phyloP scores from a whole-genome alignment of 495 filamentous ascomycete species.

The Stereocaulon alpinum region DNA sequence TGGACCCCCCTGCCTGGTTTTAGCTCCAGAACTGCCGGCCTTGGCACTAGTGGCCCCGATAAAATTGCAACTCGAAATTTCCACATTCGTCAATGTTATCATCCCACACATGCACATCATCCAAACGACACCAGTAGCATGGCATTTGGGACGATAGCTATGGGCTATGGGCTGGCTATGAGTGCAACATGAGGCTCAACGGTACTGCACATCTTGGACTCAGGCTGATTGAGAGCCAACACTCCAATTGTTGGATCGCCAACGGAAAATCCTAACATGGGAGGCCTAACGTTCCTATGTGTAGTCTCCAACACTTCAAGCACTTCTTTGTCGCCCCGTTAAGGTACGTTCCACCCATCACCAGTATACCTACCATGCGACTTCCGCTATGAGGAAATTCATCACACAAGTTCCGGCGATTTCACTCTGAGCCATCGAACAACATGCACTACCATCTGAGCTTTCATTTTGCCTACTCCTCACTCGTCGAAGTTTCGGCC shows the following conservation, averaged over 20 bases:
- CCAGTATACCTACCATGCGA: background rate
- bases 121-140: background rate
- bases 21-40: background rate
- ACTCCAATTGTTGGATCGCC: no score
- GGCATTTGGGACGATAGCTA: no score
- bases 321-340: background rate
- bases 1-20: background rate
- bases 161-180: background rate
- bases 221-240: no score
- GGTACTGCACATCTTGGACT: no score
- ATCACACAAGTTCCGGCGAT: slow-evolving; percentile 58
- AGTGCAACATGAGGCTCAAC: no score
- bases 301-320: background rate
- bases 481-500: background rate
- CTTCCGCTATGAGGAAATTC: slow-evolving; percentile 49
- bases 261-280: no score
- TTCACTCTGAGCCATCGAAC: slow-evolving; percentile 76
- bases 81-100: background rate
- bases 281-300: no score
- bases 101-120: background rate
- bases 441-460: slow-evolving; percentile 99
- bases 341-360: background rate
- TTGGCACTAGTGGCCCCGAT: background rate
- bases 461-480: slow-evolving; percentile 20
- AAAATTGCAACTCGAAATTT: background rate